Base-by-base conservation (phyloP, 306 rosid genomes). In the Inga leiocalycina region DNA sequence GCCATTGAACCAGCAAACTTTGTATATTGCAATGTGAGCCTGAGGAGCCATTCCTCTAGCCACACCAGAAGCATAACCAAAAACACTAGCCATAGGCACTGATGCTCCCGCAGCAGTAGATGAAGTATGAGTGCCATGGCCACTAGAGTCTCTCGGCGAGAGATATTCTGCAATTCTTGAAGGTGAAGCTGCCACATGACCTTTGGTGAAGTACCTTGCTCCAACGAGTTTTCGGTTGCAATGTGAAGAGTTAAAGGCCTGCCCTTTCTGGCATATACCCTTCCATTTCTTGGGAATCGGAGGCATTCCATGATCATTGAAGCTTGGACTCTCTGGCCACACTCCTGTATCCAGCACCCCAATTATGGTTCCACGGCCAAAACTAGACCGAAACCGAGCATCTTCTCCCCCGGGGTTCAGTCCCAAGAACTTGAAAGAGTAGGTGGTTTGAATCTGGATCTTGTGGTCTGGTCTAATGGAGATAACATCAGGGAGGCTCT, bases 291-390 rank as follows among this genome's bases (percentile, higher is more conserved):
- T 79, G 6, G 95, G 95, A 84, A 87, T 78, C 19, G 71, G 86
- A 17, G 93, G 95, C 93, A 91, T 90, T 14, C 81, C 88, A 16
- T 32, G 76, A 52, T 91, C 95, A 27, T 75, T 30, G 71, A 91
- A 90, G 88, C 95, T 90, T 6, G 93, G 93, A 84, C 90, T 88
- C 73, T 92, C 96, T 1, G 92, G 96, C 93, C 93, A 90, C 70
- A 92, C 92, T 80, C 96, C 93, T 0, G 93, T 92, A 45, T 90
- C 96, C 48, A 92, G 92, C 30, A 92, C 84, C 8, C 96, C 96
- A 79, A 92, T 88, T 56, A 92, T 90, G 6, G 87, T 78, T 74
- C 96, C 91, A 20, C 84, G 81, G 12, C 93, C 96, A 75, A 87
- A 84, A 6, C 81, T 65, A 10, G 93, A 88, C 39, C 80, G 89